phyloP scores from a whole-genome alignment of 768 basidiomycete species.

The Panellus pusillus region DNA sequence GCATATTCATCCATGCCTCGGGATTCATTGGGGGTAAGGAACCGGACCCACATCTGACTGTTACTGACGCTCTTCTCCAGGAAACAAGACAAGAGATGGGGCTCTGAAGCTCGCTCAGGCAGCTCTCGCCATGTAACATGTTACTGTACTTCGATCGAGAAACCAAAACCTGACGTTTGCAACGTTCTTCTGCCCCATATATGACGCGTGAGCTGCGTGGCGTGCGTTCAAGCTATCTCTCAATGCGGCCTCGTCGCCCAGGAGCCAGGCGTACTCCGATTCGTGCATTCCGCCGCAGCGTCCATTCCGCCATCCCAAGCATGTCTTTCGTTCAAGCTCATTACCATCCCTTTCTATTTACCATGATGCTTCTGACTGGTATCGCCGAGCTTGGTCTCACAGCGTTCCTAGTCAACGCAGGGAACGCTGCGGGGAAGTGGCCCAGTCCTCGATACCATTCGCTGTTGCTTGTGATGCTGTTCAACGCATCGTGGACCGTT shows the following conservation, averaged over 20 bases:
- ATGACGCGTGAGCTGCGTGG: conserved; percentile 4
- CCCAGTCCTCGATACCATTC: conserved; percentile 63
- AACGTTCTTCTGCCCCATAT: conserved; percentile 14
- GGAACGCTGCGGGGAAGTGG: conserved; percentile 63
- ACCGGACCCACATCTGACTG: conserved; percentile 2
- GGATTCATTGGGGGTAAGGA: conserved; percentile 92
- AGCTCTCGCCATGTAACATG: conserved; percentile 48
- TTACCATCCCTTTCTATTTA: conserved; percentile 63
- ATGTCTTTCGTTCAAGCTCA: conserved; percentile 29
- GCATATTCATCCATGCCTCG: conserved; percentile 92
- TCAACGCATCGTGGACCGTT: conserved; percentile 74
- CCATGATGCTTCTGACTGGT: conserved; percentile 64
- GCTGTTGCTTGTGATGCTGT: conserved; percentile 61
- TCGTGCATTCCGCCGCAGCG: conserved; percentile 1
- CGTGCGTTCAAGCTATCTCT: background rate
- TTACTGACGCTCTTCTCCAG: conserved; percentile 35
- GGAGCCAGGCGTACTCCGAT: conserved; percentile 7
- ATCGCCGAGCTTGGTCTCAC: conserved; percentile 76
- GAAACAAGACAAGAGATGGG: conserved; percentile 89
- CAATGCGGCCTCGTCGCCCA: conserved; percentile 18
- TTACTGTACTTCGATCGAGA: conserved; percentile 4
- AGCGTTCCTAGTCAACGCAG: conserved; percentile 69
- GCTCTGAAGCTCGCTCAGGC: conserved; percentile 75
- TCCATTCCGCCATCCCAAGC: background rate
- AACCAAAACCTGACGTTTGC: conserved; percentile 12